These are phyloP conservation scores for Trametes versicolor DNA, from an alignment of 1,284 basidiomycete genomes.

Conservation along the genomic window DNA sequence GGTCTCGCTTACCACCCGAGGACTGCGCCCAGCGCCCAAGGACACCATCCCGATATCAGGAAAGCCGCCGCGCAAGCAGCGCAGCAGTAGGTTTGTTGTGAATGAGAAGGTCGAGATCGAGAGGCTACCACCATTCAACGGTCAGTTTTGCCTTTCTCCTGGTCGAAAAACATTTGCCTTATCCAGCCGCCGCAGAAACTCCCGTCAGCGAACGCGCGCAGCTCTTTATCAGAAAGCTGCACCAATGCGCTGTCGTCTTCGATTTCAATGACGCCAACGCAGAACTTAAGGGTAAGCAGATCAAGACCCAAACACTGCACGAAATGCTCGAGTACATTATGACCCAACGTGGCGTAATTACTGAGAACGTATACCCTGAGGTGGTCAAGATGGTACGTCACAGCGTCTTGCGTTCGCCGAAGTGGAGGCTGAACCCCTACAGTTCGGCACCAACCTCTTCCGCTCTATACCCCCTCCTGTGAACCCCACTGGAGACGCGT, in stretches of 20 bases:
- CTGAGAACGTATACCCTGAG: constrained; percentile 98
- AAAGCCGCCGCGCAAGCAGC: constrained; percentile 95
- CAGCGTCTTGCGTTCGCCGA: constrained; percentile 3
- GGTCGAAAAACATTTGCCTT: constrained; percentile 16
- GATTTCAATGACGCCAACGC: constrained; percentile 99
- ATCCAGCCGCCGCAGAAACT: constrained; percentile 70
- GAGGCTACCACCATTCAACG: constrained; percentile 92
- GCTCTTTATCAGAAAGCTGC: constrained; percentile 94
- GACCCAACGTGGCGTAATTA: constrained; percentile 95
- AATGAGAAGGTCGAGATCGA: constrained; percentile 98
- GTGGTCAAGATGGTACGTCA: constrained; percentile 94
- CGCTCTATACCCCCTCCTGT: constrained; percentile 99
- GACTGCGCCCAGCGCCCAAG: constrained; percentile 65
- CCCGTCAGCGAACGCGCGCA: constrained; percentile 89
- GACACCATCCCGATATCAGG: constrained; percentile 96
- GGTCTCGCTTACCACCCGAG: constrained; percentile 66
- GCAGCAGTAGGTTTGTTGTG: constrained; percentile 95
- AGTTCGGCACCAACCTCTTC: constrained; percentile 98
- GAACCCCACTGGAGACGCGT: constrained; percentile 97
- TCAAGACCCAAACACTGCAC: constrained; percentile 97
- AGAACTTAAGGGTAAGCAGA: constrained; percentile 97
- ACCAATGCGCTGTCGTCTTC: constrained; percentile 96
- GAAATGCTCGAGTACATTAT: constrained; percentile 99
- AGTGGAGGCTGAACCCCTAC: constrained; percentile 20
- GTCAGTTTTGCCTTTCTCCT: constrained; percentile 60